These are phyloP conservation scores for Solanum megistacrolobum DNA, from an alignment of 257 asterid species.

Conservation along the genomic window DNA sequence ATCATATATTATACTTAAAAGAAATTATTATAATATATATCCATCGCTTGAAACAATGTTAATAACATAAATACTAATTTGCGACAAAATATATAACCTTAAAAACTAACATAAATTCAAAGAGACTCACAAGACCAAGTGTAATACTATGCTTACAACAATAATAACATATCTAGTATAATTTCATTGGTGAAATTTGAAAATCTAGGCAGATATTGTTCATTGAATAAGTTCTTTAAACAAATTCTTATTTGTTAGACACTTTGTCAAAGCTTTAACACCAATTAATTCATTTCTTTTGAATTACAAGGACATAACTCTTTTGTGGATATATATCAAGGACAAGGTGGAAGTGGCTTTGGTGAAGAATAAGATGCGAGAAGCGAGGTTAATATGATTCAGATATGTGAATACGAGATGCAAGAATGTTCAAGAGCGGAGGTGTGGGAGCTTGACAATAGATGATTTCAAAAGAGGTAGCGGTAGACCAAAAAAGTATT, in stretches of 20 bases:
- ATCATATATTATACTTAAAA: not conserved
- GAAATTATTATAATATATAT: no score
- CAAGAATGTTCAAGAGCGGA: not conserved
- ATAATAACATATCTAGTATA: not conserved
- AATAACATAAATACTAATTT: no score
- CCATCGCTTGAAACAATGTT: not conserved
- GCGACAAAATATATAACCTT: not conserved
- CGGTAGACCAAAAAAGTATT: no score
- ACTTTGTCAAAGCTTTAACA: not conserved
- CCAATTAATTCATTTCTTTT: not conserved
- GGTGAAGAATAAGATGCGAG: no score
- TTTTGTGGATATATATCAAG: not conserved
- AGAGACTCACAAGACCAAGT: not conserved
- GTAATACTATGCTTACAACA: no score
- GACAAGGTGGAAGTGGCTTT: no score
- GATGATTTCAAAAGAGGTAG: fast-evolving
- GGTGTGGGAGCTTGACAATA: not conserved
- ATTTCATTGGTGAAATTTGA: not conserved
- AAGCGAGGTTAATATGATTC: not conserved
- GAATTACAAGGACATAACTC: not conserved
- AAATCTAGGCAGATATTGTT: no score
- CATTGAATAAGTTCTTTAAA: not conserved
- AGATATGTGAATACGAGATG: not conserved
- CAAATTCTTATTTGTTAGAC: not conserved
- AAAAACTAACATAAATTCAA: not conserved